phyloP scores from a whole-genome alignment of 768 basidiomycete genomes.

The Amanita phalloides region DNA sequence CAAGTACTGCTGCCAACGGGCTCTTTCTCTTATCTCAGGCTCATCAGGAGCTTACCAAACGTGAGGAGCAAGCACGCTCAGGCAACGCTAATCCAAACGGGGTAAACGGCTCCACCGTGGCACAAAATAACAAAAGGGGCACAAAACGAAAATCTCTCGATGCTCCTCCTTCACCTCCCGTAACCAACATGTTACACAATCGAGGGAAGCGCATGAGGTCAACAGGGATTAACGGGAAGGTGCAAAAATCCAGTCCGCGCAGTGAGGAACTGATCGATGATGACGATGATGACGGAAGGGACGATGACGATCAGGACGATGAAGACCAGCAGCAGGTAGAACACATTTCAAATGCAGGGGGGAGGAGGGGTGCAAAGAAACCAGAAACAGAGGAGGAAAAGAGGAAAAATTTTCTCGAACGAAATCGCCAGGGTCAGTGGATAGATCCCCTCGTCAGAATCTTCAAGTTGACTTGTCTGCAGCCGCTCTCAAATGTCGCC shows the following conservation, averaged over 20 bases:
- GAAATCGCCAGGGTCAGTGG: conserved; percentile 86
- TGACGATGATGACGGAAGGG: conserved; percentile 31
- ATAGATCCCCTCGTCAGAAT: background rate
- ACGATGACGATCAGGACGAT: conserved; percentile 13
- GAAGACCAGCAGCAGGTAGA: conserved; percentile 6
- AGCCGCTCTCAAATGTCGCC: conserved; percentile 98
- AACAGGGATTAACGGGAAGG: conserved; percentile 14
- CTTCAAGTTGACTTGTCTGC: background rate
- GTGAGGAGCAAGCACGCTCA: conserved; percentile 74
- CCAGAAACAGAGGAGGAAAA: conserved; percentile 99
- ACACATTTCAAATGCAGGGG: conserved; percentile 11
- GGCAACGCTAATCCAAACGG: conserved; percentile 19
- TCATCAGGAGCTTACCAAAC: conserved; percentile 91
- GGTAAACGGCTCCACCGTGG: conserved; percentile 22
- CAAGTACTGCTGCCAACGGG: conserved; percentile 77
- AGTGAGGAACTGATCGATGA: conserved; percentile 27
- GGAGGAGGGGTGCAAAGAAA: conserved; percentile 40
- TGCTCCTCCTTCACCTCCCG: conserved; percentile 23
- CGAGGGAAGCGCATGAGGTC: conserved; percentile 28
- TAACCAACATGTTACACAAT: conserved; percentile 14
- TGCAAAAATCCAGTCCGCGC: conserved; percentile 22
- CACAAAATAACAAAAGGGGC: conserved; percentile 36
- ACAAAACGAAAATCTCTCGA: conserved; percentile 67
- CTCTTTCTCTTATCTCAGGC: conserved; percentile 91
- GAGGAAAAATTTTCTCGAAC: conserved; percentile 89